Percentiles rank a stretch among this genome's conserved stretches.
Evolutionary conservation across 2,329 filamentous ascomycete species (phyloP).

Genomic region (Monosporascus sp.): DNA sequence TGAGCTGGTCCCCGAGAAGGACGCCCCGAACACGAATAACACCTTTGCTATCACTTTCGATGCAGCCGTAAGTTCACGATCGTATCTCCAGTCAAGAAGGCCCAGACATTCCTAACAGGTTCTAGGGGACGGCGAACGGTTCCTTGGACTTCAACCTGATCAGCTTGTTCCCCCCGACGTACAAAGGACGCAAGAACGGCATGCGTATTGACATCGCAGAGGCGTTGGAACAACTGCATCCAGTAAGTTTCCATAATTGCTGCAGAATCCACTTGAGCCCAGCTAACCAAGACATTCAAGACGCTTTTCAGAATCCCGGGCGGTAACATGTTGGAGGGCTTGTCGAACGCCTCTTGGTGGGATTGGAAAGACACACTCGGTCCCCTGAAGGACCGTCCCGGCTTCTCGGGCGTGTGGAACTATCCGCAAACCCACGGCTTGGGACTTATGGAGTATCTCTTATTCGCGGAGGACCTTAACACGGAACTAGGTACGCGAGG

Average conservation of each 20-base stretch:
- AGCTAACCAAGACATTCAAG: constrained; percentile 13
- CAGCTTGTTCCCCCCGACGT: constrained; percentile 56
- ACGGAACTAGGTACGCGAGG: constrained; percentile 41
- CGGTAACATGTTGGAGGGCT: constrained; percentile 55
- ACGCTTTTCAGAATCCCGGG: constrained; percentile 62
- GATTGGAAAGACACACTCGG: constrained; percentile 51
- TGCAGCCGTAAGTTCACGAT: constrained; percentile 21
- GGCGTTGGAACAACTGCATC: constrained; percentile 46
- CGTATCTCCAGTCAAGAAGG: neutral
- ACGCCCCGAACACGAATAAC: constrained; percentile 51
- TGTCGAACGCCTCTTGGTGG: constrained; percentile 38
- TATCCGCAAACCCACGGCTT: constrained; percentile 60
- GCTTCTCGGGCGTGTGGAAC: constrained; percentile 51
- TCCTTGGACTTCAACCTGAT: constrained; percentile 54
- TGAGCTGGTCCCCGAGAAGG: constrained; percentile 35
- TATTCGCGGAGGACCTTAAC: constrained; percentile 56
- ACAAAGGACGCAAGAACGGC: constrained; percentile 53
- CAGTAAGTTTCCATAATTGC: constrained; percentile 27
- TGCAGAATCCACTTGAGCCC: neutral
- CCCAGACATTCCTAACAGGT: constrained; percentile 1
- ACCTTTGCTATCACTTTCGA: constrained; percentile 52
- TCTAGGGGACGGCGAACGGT: constrained; percentile 30
- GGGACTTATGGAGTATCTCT: constrained; percentile 57
- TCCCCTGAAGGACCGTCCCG: constrained; percentile 48
- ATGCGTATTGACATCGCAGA: constrained; percentile 50